Base-by-base conservation (phyloP, 768 basidiomycete species). In the Boletus barrowsii region DNA sequence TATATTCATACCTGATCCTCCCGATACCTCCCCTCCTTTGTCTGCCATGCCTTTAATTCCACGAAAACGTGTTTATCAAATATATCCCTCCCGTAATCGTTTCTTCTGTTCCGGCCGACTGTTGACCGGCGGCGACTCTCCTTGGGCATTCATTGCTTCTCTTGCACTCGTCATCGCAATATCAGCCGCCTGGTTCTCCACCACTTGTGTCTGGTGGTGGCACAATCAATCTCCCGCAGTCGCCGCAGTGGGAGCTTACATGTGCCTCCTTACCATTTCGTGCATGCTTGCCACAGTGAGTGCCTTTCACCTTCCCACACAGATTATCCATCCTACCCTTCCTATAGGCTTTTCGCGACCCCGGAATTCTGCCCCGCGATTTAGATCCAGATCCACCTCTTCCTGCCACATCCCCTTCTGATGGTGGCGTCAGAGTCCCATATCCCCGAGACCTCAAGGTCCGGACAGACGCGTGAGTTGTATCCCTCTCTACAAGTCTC, bases 171-270 rank as follows among this genome's bases (percentile, higher is more conserved):
- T 87, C 26, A 65, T 93, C 24, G 78, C 77, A 3, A 78, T 98
- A 43, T 75, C 89, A 3, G 91, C 85, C 0, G 71, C 88, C 10
- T 99, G 92, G 90, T 83, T 97, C 58, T 89, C 84, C 10, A 92
- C 92, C 24, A 94, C 93, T 1, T 88, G 86, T 43, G 83, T 87
- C 17, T 96, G 87, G 83, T 87, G 95, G 81, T 98, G 95, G 94
- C 73, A 74, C 36, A 76, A 93, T 61, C 77, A 84, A 54, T 88
- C 90, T 46, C 81, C 86, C 7, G 85, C 83, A 5, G 80, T 86
- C 14, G 87, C 88, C 0, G 78, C 76, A 18, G 76, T 87, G n/a
- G 85, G 86, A 43, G 79, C 79, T 50, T 84, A 83, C 57, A 70
- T 83, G 73, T 76, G 75, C 55, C 75, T 88, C 47, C 64, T 96